phyloP scores from a whole-genome alignment of 2,329 filamentous ascomycete genomes.

The Albophoma yamanashiensis region DNA sequence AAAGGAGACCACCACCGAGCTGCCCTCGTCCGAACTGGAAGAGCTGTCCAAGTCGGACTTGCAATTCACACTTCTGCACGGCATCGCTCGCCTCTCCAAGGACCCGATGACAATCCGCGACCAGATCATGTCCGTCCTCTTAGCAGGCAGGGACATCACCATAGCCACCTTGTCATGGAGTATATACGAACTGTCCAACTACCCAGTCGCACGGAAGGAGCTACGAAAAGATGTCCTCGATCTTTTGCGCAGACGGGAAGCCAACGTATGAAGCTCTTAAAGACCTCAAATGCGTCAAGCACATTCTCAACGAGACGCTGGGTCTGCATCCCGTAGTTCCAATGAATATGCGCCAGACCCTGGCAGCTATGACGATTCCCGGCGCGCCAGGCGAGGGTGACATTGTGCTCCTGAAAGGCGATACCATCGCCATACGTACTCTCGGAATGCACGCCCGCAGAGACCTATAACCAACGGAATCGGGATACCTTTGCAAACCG shows the following conservation, averaged over 20 bases:
- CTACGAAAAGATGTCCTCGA: constrained; percentile 64
- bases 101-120: constrained; percentile 56
- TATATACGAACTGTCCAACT: constrained; percentile 68
- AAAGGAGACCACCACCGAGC: constrained; percentile 15
- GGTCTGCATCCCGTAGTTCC: constrained; percentile 68
- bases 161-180: constrained; percentile 72
- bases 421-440: constrained; percentile 54
- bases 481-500: constrained; percentile 33
- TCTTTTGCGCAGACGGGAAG: constrained; percentile 40
- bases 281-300: constrained; percentile 72
- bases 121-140: constrained; percentile 62
- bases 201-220: constrained; percentile 56
- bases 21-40: constrained; percentile 55
- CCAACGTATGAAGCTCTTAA: constrained; percentile 54
- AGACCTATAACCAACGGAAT: constrained; percentile 46
- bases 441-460: constrained; percentile 62
- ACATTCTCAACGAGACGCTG: constrained; percentile 66
- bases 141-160: constrained; percentile 73
- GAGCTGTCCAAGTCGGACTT: constrained; percentile 56
- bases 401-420: constrained; percentile 52
- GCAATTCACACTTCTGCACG: constrained; percentile 68
- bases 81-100: constrained; percentile 59
- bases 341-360: constrained; percentile 31
- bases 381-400: constrained; percentile 43
- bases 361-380: constrained; percentile 21